These are phyloP conservation scores for Saposhnikovia divaricata DNA, from an alignment of 129 eudicot genomes.

Conservation along the genomic window DNA sequence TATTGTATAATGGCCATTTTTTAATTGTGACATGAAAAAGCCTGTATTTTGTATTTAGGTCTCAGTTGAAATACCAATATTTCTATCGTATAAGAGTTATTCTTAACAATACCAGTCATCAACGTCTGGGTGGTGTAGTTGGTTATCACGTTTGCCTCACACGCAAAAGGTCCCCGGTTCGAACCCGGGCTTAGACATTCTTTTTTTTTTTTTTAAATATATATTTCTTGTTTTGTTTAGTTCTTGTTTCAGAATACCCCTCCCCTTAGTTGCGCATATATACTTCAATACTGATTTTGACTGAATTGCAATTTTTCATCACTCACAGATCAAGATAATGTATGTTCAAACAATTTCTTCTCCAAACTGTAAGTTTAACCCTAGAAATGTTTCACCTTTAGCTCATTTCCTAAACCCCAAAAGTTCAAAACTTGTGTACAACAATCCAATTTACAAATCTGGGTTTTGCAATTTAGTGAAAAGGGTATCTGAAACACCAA, in stretches of 20 bases:
- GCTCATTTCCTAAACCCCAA: conserved; percentile 19
- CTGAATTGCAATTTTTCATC: background rate
- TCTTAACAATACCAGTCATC: background rate
- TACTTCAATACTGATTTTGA: background rate
- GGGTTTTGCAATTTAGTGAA: conserved; percentile 47
- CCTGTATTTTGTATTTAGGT: background rate
- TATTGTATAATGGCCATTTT: no score
- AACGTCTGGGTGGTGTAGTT: conserved; percentile 99
- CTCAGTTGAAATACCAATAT: background rate
- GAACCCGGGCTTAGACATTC: conserved; percentile 99
- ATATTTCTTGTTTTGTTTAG: background rate
- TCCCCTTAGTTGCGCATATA: background rate
- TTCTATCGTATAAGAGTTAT: no score
- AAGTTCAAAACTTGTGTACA: conserved; percentile 14
- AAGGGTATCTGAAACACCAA: conserved; percentile 44
- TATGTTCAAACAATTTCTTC: conserved; percentile 36
- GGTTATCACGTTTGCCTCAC: conserved; percentile 99
- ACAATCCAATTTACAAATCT: conserved; percentile 19
- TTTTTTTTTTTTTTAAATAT: no score
- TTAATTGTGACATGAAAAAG: background rate
- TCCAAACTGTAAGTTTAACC: conserved; percentile 19
- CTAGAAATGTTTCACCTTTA: conserved; percentile 20
- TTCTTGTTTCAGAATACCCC: background rate
- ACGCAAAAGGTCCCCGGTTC: conserved; percentile 99
- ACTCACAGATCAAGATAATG: conserved; percentile 23